Conservation (phyloP, 2,329 filamentous ascomycete species). For the Claviceps sorghi region DNA sequence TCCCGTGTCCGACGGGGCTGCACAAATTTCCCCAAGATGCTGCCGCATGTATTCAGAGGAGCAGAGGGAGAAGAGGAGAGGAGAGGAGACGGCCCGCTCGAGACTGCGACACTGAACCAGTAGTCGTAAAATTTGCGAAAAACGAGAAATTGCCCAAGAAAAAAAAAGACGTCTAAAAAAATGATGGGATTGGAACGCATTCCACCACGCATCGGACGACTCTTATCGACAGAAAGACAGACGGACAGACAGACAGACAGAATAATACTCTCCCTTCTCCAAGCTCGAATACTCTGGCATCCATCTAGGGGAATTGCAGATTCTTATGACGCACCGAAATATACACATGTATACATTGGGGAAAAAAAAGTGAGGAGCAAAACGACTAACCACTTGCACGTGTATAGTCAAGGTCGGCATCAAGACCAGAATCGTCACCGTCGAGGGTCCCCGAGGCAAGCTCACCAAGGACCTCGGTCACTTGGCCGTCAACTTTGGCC, state of each 20-base stretch:
- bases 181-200: neutral
- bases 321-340: neutral
- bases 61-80: neutral
- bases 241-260: neutral
- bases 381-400: conserved; percentile 15
- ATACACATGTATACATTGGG: no score
- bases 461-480: conserved; percentile 94
- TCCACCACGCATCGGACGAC: neutral
- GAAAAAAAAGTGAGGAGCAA: neutral
- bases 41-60: neutral
- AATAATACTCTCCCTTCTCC: neutral
- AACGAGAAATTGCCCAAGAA: neutral
- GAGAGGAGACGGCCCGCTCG: neutral
- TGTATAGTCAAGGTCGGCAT: conserved; percentile 86
- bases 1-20: neutral
- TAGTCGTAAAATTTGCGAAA: neutral
- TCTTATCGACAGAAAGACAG: neutral
- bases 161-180: neutral
- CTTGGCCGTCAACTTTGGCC: conserved; percentile 88
- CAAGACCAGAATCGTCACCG: conserved; percentile 91
- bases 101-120: neutral
- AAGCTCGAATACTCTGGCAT: neutral
- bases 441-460: conserved; percentile 96
- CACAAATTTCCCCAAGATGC: neutral
- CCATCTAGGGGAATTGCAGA: neutral